Evolutionary conservation across 2,329 filamentous ascomycete genomes (phyloP), one percentile per base, ranked within the genome.

Genomic region (Microsporum canis): DNA sequence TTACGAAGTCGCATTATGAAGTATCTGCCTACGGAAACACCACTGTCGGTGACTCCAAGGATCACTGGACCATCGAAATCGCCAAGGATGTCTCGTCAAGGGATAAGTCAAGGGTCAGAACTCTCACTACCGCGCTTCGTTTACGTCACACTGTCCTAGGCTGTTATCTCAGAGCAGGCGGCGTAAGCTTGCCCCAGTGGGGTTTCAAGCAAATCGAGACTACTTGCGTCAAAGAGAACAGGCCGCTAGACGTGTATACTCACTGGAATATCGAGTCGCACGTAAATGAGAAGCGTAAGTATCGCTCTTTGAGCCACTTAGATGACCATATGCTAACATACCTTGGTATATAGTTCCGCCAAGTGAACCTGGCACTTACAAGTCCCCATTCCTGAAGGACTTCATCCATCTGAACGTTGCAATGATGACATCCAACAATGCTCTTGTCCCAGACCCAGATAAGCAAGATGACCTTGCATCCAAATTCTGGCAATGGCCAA

Each of bases 351-450:
- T 69, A 94, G 89, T 97, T 31, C 92, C 94, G 43, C 84, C 89
- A 64, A 88, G 88, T 68, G 88, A 96, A 75, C 89, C 94, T 60
- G 89, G 88, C 69, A 87, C 89, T 61, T 99, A 96, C 80, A 95
- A 89, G 78, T 97, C 92, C 39, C 94, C 95, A 1, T 99, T 99
- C 82, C 81, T 96, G 71, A 91, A 95, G 72, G 94, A 99, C 75
- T 99, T 99, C 70, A 87, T 99, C 65, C 94, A 99, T 74, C 80
- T 97, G 64, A 99, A 99, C 73, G 94, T 99, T 64, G 94, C 94
- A 65, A 99, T 99, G 94, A 96, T 97, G 92, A 99, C 94, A 2
- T 97, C 94, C 43, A 99, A 99, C 82, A 99, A 99, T 71, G 94
- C 94, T 29, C 84, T 99, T 53, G 90, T 99, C 23, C 94, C 94